Conservation (phyloP, 225 moss, liverwort and hornwort genomes). For the Sphagnum tenellum region DNA sequence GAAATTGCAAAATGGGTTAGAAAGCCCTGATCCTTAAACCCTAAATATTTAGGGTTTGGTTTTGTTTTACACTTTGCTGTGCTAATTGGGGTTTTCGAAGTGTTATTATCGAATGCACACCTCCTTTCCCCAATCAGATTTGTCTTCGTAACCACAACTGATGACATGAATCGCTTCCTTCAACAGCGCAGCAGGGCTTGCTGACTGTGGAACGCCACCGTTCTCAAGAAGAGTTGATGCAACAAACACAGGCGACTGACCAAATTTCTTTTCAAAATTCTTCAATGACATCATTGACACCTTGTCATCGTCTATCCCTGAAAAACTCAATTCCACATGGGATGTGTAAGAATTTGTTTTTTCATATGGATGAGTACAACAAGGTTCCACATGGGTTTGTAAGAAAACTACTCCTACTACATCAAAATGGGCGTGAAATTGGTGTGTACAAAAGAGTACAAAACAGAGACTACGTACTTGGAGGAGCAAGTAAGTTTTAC, state of each 20-base stretch:
- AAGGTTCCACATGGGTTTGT: too few species aligned
- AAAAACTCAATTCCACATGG: neutral
- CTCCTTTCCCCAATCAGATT: constrained; percentile 95
- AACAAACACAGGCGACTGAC: constrained; percentile 74
- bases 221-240: constrained; percentile 53
- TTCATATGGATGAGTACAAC: too few species aligned
- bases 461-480: too few species aligned
- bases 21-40: too few species aligned
- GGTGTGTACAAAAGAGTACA: too few species aligned
- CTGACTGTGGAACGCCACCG: constrained; percentile 62
- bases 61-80: neutral
- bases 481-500: constrained; percentile 6
- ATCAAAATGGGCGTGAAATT: too few species aligned
- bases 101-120: constrained; percentile 8
- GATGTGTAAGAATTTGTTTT: neutral
- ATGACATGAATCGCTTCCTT: constrained; percentile 93
- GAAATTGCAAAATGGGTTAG: neutral
- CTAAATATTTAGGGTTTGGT: too few species aligned
- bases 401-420: too few species aligned
- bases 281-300: constrained; percentile 55
- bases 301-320: constrained; percentile 67
- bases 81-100: neutral
- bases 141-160: constrained; percentile 89
- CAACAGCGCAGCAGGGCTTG: constrained; percentile 53
- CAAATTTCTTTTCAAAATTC: constrained; percentile 73